Percentiles rank a stretch among this genome's conserved stretches.
Conservation (phyloP, 1,284 basidiomycete genomes). For the Ganoderma leucocontextum region DNA sequence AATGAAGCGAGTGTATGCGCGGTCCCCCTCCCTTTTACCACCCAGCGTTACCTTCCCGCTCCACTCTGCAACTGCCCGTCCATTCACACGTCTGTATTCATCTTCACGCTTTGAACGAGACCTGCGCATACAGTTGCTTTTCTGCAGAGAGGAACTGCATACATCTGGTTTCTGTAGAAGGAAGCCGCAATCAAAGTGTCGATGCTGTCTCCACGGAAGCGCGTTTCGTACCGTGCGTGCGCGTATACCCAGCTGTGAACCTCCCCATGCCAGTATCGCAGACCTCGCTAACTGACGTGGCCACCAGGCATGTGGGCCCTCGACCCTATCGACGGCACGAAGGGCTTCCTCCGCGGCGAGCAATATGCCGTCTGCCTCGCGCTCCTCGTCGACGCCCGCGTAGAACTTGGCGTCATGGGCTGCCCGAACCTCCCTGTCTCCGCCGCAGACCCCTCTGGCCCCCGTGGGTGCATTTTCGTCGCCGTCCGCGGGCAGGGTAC, state of each 20-base stretch:
- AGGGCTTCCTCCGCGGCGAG: conserved; percentile 95
- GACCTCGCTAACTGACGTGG: background rate
- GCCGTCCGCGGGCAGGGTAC: conserved; percentile 86
- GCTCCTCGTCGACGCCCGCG: conserved; percentile 85
- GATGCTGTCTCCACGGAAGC: no score
- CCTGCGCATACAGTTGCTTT: no score
- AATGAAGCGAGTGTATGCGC: background rate
- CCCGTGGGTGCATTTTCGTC: conserved; percentile 84
- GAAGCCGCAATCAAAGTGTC: no score
- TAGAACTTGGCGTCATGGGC: conserved; percentile 92
- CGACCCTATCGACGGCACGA: conserved; percentile 93
- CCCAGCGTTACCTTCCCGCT: no score
- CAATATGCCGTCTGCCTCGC: conserved; percentile 98
- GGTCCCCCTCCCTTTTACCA: background rate
- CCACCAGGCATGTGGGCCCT: conserved; percentile 85
- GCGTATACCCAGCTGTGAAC: no score
- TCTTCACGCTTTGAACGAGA: no score
- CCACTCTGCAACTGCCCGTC: no score
- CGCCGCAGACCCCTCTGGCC: conserved; percentile 62
- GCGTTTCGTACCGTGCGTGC: no score
- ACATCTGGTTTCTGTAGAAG: no score
- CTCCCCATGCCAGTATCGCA: no score
- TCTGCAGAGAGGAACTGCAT: no score
- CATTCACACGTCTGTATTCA: no score
- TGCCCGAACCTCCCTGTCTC: conserved; percentile 92